Evolutionary conservation across 2,329 filamentous ascomycete species (phyloP), one percentile per base, ranked within the genome.

Genomic region (Penicillium aurantiogriseum): DNA sequence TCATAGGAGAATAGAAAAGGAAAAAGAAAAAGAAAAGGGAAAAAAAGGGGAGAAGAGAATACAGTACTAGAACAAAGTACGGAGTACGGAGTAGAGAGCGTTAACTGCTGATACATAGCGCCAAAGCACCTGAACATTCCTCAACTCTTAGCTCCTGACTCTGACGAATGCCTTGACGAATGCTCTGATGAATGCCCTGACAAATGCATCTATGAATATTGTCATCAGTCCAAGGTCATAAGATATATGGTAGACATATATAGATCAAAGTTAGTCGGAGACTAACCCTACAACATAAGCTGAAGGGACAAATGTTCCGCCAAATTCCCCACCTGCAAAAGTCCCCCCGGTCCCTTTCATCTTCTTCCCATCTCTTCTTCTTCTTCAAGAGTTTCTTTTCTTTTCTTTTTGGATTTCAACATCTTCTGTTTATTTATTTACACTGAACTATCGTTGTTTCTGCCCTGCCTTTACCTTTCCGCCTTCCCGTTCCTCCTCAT

Each of bases 251-350:
- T 33, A 33, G 31, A 33, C 13, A 15, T 33, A 33, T 33, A 33
- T 33, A 33, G 31, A 33, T 31, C 43, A 19, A n/a, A 45, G n/a
- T 40, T 7, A 11, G 6, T 17, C 23, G 23, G 23, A 21, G n/a
- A 35, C 33, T n/a, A n/a, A n/a, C n/a, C n/a, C n/a, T n/a, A n/a
- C n/a, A n/a, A n/a, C 13, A 2, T 9, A 39, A 9, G n/a, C 38
- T 21, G 25, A 33, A 31, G 29, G 44, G 44, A 35, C 29, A 35
- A 23, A 23, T 35, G 44, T 47, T 35, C 29, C 44, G 29, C 13
- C 21, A 44, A 31, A 35, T 51, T 55, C 53, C 53, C 53, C 53
- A 55, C 52, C 38, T 54, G n/a, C 52, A 44, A 55, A 55, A 51
- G 53, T 55, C 46, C 53, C 29, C 33, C 35, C 17, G 35, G n/a